A percentile compares a stretch with the other conserved stretches of the same genome.
Evolutionary conservation across 1,284 basidiomycete genomes (phyloP).

Genomic region (Puccinia novopanici): DNA sequence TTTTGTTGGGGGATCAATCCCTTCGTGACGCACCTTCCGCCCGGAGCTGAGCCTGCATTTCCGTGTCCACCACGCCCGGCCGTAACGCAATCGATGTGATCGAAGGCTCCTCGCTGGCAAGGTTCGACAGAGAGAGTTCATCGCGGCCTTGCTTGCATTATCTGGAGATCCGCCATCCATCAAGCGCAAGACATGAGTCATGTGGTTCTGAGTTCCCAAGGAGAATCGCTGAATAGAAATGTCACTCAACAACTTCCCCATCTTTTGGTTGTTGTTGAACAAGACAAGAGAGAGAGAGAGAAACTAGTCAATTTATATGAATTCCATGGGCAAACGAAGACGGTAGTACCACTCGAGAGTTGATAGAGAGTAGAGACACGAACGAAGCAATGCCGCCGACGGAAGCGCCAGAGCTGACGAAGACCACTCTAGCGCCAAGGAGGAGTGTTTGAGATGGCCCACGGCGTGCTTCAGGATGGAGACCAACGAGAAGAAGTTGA

Average conservation of each 20-base stretch:
- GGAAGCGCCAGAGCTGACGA: constrained; percentile 43
- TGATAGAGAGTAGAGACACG: not conserved
- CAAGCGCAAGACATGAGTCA: too few relatives aligned
- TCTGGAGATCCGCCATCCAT: constrained; percentile 9
- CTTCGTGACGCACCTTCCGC: too few relatives aligned
- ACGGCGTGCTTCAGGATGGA: constrained; percentile 33
- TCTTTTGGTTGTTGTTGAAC: too few relatives aligned
- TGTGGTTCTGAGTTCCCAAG: too few relatives aligned
- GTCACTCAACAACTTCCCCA: constrained; percentile 19
- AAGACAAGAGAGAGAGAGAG: not conserved
- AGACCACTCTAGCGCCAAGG: constrained; percentile 34
- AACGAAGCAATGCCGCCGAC: constrained; percentile 28
- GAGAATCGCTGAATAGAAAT: too few relatives aligned
- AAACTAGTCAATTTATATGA: not conserved
- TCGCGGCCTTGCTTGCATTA: constrained; percentile 48
- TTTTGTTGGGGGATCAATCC: too few relatives aligned
- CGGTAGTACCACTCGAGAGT: not conserved
- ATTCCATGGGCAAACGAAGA: too few relatives aligned
- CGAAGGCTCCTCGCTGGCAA: constrained; percentile 36
- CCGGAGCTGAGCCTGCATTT: constrained; percentile 31
- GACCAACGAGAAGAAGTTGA: constrained; percentile 46
- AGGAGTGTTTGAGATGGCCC: not conserved
- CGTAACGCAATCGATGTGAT: constrained; percentile 36
- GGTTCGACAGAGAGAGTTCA: constrained; percentile 48
- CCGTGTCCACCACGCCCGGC: constrained; percentile 44